phyloP scores from a whole-genome alignment of 345 rosid species.

The Citrus mangshanensis region DNA sequence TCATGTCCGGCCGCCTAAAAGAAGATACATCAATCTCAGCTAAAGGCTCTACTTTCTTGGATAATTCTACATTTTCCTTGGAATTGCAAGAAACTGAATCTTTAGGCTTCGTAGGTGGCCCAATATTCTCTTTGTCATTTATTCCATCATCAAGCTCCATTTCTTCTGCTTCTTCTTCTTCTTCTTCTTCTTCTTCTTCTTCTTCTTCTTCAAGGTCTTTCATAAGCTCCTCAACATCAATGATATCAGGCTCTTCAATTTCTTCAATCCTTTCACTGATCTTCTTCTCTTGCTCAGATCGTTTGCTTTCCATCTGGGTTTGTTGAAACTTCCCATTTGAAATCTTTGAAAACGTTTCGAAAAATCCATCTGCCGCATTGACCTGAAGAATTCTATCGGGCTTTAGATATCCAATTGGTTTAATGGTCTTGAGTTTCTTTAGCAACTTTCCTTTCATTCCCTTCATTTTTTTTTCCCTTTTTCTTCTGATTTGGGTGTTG shows the following conservation, averaged over 20 bases:
- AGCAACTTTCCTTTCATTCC: slow-evolving; percentile 68
- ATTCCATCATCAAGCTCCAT: slow-evolving; percentile 24
- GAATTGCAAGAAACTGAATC: not conserved
- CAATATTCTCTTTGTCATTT: slow-evolving; percentile 56
- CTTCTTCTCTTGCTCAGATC: slow-evolving; percentile 23
- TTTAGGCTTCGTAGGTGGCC: slow-evolving; percentile 30
- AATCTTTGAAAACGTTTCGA: slow-evolving; percentile 32
- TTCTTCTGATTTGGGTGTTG: not conserved
- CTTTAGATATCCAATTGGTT: slow-evolving; percentile 60
- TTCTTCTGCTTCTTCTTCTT: slow-evolving; percentile 22
- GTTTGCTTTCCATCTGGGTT: slow-evolving; percentile 21
- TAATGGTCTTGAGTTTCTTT: slow-evolving; percentile 61
- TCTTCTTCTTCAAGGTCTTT: slow-evolving; percentile 40
- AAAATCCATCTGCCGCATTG: slow-evolving; percentile 54
- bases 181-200: slow-evolving; percentile 34
- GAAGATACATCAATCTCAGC: slow-evolving; percentile 48
- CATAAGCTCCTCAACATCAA: slow-evolving; percentile 45
- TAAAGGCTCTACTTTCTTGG: slow-evolving; percentile 24
- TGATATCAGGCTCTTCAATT: slow-evolving; percentile 32
- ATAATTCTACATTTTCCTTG: slow-evolving; percentile 17
- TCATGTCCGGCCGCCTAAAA: slow-evolving; percentile 69
- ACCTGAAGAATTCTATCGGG: slow-evolving; percentile 62
- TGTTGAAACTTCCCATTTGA: slow-evolving; percentile 27
- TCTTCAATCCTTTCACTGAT: not conserved
- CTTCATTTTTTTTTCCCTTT: slow-evolving; percentile 38